Evolutionary conservation across 2,329 filamentous ascomycete species (phyloP), one percentile per base, ranked within the genome.

Genomic region (Apiospora arundinis): DNA sequence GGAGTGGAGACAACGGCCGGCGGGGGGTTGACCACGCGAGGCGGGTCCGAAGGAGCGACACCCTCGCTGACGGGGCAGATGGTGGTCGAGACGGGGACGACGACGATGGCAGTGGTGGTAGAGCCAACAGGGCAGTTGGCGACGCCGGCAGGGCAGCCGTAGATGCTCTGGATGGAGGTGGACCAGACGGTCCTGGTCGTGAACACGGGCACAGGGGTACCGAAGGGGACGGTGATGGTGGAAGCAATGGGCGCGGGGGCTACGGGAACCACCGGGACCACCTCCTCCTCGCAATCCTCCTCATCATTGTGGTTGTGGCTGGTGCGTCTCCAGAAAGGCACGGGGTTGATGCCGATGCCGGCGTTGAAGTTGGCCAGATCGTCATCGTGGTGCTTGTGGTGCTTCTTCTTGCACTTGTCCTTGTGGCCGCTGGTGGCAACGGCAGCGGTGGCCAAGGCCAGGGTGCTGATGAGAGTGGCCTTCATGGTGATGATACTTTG

Each of bases 361-460:
- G 52, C 52, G 14, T 32, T 60, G 14, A 28, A 25, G 9, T 21
- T 21, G 52, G 21, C 8, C 7, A n/a, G 4, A 8, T 46, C 45
- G n/a, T 32, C 42, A 18, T 67, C 65, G 9, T 44, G 40, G 23
- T 60, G 23, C 32, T 67, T 48, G 44, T 52, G n/a, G 25, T 48
- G 67, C 67, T 69, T 69, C 46, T 56, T 40, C 67, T 69, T 44
- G 46, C 44, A 49, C 46, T 69, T 56, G 46, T 69, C 28, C n/a
- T 69, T 42, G 32, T 69, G 44, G 21, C n/a, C 66, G 45, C 25
- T 21, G 67, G 12, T 63, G 9, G 68, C 68, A 40, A 65, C 4
- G 52, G 21, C 68, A 25, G 52, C 49, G 14, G 69, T 67, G 69
- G 71, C 71, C 49, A 72, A 42, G 37, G 71, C 67, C 40, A 70